Evolutionary conservation across 148 eudicot genomes (phyloP).

Genomic region (Rhododendron griersonianum): DNA sequence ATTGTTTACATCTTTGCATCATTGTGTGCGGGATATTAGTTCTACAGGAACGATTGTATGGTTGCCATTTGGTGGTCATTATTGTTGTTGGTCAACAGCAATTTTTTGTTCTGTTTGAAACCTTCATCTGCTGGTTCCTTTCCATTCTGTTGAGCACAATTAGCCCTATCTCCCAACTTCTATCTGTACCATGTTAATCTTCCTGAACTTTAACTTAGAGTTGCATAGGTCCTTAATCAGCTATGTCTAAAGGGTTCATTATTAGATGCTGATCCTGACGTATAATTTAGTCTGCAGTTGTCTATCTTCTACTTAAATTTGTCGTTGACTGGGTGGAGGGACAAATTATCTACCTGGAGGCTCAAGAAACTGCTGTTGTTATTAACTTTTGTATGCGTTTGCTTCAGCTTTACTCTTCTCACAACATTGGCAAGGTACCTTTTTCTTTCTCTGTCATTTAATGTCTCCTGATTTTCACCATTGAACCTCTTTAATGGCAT

Average conservation of each 20-base stretch:
- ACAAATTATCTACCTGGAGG: conserved; percentile 86
- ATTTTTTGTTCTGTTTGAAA: background rate
- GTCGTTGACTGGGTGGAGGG: conserved; percentile 95
- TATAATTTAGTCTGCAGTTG: conserved; percentile 69
- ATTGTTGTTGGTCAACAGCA: background rate
- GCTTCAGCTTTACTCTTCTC: conserved; percentile 90
- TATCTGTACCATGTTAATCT: background rate
- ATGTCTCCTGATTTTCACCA: background rate
- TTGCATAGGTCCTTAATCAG: background rate
- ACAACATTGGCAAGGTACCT: conserved; percentile 90
- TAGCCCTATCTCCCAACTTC: background rate
- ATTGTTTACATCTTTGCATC: background rate
- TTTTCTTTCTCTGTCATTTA: background rate
- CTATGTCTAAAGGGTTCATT: background rate
- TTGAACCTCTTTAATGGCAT: background rate
- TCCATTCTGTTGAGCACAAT: background rate
- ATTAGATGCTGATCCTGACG: conserved; percentile 23
- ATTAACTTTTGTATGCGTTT: conserved; percentile 75
- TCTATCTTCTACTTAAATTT: conserved; percentile 83
- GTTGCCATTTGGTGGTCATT: background rate
- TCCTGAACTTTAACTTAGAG: background rate
- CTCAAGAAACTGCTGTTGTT: conserved; percentile 75
- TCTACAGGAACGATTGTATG: background rate
- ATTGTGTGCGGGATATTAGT: background rate
- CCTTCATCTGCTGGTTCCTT: background rate